phyloP scores from a whole-genome alignment of 1,139 yeast genomes.

The Candida anutae region DNA sequence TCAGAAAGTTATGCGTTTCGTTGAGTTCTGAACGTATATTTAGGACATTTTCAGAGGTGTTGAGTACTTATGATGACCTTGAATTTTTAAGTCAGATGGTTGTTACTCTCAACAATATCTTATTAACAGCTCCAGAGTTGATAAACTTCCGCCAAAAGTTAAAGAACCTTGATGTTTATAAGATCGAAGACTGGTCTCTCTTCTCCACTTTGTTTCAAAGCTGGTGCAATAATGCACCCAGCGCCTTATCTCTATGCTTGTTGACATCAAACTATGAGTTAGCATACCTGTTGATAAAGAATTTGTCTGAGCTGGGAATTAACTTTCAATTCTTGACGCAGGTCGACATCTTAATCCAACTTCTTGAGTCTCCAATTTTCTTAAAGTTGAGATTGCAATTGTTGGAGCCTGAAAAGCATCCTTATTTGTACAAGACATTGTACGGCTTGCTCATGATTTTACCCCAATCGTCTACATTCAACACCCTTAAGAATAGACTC shows the following conservation, averaged over 20 bases:
- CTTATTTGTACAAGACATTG: slow-evolving; percentile 76
- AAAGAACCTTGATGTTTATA: slow-evolving; percentile 37
- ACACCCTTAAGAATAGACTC: slow-evolving; percentile 68
- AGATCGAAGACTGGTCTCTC: slow-evolving; percentile 57
- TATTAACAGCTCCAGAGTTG: slow-evolving; percentile 85
- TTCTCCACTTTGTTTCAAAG: slow-evolving; percentile 76
- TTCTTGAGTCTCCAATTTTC: slow-evolving; percentile 78
- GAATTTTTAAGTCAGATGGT: slow-evolving; percentile 76
- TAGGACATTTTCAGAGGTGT: slow-evolving; percentile 69
- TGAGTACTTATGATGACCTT: slow-evolving; percentile 47
- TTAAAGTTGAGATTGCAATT: slow-evolving; percentile 80
- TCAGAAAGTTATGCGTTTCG: slow-evolving; percentile 76
- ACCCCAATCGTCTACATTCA: slow-evolving; percentile 94
- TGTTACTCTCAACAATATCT: slow-evolving; percentile 78
- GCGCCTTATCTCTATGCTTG: slow-evolving; percentile 78
- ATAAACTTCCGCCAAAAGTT: slow-evolving; percentile 61
- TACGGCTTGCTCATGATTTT: slow-evolving; percentile 90
- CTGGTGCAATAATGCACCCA: slow-evolving; percentile 91
- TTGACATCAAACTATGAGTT: slow-evolving; percentile 85
- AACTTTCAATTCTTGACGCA: slow-evolving; percentile 67
- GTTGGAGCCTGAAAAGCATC: slow-evolving; percentile 78
- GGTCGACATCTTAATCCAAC: slow-evolving; percentile 71
- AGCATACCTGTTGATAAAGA: slow-evolving; percentile 73
- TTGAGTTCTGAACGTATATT: slow-evolving; percentile 80
- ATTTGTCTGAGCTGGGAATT: slow-evolving; percentile 67